phyloP scores from a whole-genome alignment of 768 basidiomycete genomes.

The Suillus tomentosus region DNA sequence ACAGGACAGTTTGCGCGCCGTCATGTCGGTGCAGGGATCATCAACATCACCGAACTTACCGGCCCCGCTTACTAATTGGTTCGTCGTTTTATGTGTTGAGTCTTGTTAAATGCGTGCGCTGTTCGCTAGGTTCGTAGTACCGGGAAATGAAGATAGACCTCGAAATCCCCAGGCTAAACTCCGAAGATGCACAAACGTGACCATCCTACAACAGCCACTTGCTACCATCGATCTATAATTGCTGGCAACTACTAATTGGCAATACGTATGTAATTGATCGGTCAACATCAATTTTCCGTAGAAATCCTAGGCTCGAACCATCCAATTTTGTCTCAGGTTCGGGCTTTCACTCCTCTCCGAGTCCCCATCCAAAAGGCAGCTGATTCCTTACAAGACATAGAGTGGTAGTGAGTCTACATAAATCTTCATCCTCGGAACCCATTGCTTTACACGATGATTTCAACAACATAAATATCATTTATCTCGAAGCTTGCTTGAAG shows the following conservation, averaged over 20 bases:
- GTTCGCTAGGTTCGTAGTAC: not conserved
- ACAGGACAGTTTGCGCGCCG: not conserved
- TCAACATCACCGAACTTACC: constrained; percentile 37
- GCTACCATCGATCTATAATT: constrained; percentile 45
- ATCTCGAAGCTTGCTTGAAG: not conserved
- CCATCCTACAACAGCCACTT: constrained; percentile 40
- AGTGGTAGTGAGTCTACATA: constrained; percentile 16
- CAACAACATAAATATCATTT: not conserved
- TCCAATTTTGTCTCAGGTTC: not conserved
- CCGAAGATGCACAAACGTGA: constrained; percentile 32
- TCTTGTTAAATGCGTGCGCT: constrained; percentile 16
- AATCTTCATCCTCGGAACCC: constrained; percentile 31
- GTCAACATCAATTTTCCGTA: constrained; percentile 36
- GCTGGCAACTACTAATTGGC: not conserved
- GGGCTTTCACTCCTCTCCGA: not conserved
- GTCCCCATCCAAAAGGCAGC: not conserved
- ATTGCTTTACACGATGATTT: no score
- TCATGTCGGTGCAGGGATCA: not conserved
- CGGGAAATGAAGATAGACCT: not conserved
- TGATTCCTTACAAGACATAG: not conserved
- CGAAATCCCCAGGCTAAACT: constrained; percentile 8
- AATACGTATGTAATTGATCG: not conserved
- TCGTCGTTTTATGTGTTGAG: constrained; percentile 43
- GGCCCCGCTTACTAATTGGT: constrained; percentile 55
- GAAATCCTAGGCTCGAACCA: not conserved